A percentile compares a stretch with the other conserved stretches of the same genome.
phyloP scores from a whole-genome alignment of 2,329 filamentous ascomycete genomes.

The Monosporascus ibericus region DNA sequence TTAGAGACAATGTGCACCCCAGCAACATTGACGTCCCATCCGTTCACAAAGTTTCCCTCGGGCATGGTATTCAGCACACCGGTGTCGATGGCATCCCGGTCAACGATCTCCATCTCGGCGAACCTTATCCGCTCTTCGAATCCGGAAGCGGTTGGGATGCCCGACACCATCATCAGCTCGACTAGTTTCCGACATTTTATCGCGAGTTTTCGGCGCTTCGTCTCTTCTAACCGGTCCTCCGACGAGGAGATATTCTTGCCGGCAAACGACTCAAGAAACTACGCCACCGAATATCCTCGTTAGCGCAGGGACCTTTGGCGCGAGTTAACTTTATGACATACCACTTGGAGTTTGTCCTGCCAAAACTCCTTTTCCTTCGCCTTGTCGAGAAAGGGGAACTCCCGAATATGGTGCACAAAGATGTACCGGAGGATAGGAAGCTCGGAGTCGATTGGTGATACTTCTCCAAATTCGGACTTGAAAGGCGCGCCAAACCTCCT shows the following conservation, averaged over 20 bases:
- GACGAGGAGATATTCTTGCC: conserved; percentile 96
- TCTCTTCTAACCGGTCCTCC: conserved; percentile 92
- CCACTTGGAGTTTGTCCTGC: conserved; percentile 95
- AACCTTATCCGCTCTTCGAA: conserved; percentile 98
- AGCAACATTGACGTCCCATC: conserved; percentile 95
- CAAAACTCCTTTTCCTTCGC: conserved; percentile 98
- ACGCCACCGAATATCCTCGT: background rate
- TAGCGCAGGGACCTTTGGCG: background rate
- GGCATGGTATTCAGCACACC: conserved; percentile 82
- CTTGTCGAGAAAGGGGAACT: conserved; percentile 96
- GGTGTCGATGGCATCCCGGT: conserved; percentile 85
- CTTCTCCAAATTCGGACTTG: conserved; percentile 84
- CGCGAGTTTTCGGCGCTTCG: conserved; percentile 87
- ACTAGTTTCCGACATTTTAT: conserved; percentile 92
- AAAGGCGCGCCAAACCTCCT: conserved; percentile 95
- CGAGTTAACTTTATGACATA: conserved; percentile 39
- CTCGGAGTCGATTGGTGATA: conserved; percentile 88
- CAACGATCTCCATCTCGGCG: conserved; percentile 93
- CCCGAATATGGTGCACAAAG: conserved; percentile 95
- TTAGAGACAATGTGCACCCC: conserved; percentile 74
- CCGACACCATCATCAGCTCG: conserved; percentile 99
- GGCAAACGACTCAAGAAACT: conserved; percentile 96
- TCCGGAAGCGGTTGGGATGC: conserved; percentile 88
- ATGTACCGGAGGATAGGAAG: conserved; percentile 91
- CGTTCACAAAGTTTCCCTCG: conserved; percentile 86